These are phyloP conservation scores for Mycena floridula DNA, from an alignment of 768 basidiomycete species.

Conservation along the genomic window DNA sequence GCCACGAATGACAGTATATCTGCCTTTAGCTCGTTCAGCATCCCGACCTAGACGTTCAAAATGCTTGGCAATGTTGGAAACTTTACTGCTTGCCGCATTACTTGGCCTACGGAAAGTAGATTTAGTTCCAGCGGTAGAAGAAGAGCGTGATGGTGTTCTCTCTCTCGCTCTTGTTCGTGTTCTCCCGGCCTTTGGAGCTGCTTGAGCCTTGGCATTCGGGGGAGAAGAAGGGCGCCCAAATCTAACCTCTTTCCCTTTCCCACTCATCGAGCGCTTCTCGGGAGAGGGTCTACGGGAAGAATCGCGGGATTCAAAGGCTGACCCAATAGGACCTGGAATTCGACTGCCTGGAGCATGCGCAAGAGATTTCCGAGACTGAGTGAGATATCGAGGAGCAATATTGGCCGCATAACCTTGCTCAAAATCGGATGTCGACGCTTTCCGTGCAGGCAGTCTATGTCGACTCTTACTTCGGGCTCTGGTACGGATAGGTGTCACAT, in stretches of 20 bases:
- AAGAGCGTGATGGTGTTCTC: conserved; percentile 36
- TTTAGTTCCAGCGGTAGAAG: conserved; percentile 37
- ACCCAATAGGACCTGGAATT: conserved; percentile 46
- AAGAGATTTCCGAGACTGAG: conserved; percentile 42
- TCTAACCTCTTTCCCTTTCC: conserved; percentile 32
- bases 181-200: conserved; percentile 28
- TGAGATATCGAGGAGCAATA: conserved; percentile 72
- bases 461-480: conserved; percentile 41
- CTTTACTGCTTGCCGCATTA: conserved; percentile 53
- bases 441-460: conserved; percentile 43
- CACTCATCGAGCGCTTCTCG: conserved; percentile 49
- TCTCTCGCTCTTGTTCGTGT: conserved; percentile 26
- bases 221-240: conserved; percentile 43
- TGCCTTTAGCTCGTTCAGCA: conserved; percentile 64
- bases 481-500: conserved; percentile 27
- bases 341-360: conserved; percentile 34
- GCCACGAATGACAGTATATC: conserved; percentile 82
- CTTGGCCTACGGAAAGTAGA: conserved; percentile 49
- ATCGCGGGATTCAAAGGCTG: conserved; percentile 47
- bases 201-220: conserved; percentile 23
- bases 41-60: conserved; percentile 83
- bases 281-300: conserved; percentile 68
- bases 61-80: conserved; percentile 84
- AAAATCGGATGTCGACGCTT: conserved; percentile 74
- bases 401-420: conserved; percentile 93